These are phyloP conservation scores for Gossypium schwendimanii DNA, from an alignment of 441 rosid species.

Conservation along the genomic window DNA sequence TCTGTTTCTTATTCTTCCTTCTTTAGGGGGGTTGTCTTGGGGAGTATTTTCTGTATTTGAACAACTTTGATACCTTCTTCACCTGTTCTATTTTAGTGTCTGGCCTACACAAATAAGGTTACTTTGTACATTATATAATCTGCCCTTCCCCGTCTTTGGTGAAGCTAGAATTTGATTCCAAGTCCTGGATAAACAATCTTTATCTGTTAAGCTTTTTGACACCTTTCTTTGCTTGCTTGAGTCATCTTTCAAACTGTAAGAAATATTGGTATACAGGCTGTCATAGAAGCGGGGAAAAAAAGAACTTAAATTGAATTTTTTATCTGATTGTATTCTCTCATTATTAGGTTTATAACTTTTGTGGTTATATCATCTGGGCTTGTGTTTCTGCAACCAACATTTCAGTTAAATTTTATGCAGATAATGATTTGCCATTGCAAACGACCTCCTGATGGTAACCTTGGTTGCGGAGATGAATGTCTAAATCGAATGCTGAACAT, in stretches of 20 bases:
- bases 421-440: constrained; percentile 94
- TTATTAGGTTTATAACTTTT: constrained; percentile 3
- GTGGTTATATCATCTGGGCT: background rate
- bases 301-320: background rate
- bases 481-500: constrained; percentile 91
- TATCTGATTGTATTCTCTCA: background rate
- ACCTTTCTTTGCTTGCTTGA: background rate
- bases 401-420: constrained; percentile 33
- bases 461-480: constrained; percentile 93
- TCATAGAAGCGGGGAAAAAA: background rate
- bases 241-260: background rate
- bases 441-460: constrained; percentile 46
- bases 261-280: background rate
- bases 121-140: background rate
- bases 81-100: background rate
- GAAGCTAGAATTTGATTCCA: background rate
- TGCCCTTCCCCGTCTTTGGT: background rate
- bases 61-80: background rate
- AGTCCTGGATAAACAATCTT: background rate
- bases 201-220: background rate
- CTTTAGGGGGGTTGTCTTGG: background rate
- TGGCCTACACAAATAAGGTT: background rate
- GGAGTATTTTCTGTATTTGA: background rate
- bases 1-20: background rate
- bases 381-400: constrained; percentile 10